Base-by-base conservation (phyloP, 352 stramenopile species). In the Pythium sukuiense region DNA sequence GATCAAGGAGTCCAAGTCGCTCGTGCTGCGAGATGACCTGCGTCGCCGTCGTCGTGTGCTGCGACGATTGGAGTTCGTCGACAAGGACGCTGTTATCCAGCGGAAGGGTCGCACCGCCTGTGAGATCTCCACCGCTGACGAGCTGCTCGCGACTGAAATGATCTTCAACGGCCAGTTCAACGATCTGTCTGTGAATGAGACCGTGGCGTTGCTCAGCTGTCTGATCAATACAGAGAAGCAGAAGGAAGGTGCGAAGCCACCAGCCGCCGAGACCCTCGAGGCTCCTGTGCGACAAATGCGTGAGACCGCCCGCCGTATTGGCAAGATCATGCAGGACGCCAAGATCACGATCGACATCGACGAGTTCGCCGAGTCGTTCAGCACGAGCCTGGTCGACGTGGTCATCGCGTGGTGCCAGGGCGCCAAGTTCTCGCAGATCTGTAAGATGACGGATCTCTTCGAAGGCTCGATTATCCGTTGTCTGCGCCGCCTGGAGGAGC, bases 111-210 rank as follows among this genome's bases (percentile, higher is more conserved):
- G 97, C 49, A 98, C 98, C 26, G 97, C 97, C 4, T 99, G 97
- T 73, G 98, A 99, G 78, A 96, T 99, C 58, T 99, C 98, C 50
- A 99, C 97, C 12, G 96, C 93, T 2, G 93, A 99, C 72, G 98
- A 99, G 74, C 76, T 99, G 61, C 85, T 99, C 24, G 87, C 99
- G 39, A 99, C 97, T 4, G 97, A 99, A 76, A 87, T 99, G 61
- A 98, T 99, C 39, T 99, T 99, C 79, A 97, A 92, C 45, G 97
- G 97, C 45, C 85, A 98, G 33, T 99, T 99, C 83, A 99, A 98
- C 65, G 96, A 99, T 48, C 77, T 99, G n/a, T 92, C 83, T 2
- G 87, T 98, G n/a, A 97, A 99, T 62, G 95, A 99, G 65, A 94
- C 85, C 14, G 97, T 99, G 32, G 94, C 97, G 39, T 67, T 99